Conservation (phyloP, 1,139 yeast genomes). For the Saccharomycopsis hybrid region DNA sequence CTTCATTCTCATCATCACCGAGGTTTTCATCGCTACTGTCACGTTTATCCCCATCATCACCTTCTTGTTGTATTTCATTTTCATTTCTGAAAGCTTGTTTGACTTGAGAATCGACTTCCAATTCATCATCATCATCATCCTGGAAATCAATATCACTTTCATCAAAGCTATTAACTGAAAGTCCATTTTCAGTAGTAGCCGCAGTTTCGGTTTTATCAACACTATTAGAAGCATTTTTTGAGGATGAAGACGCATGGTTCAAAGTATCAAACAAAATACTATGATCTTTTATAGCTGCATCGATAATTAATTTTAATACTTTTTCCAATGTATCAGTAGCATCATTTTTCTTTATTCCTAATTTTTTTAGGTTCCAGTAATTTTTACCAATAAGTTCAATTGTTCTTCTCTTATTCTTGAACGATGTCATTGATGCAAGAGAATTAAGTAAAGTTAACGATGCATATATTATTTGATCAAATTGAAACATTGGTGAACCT, state of each 20-base stretch:
- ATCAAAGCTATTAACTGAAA: too few species aligned
- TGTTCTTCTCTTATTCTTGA: slow-evolving; percentile 33
- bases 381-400: slow-evolving; percentile 41
- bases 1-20: too few species aligned
- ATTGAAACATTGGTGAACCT: slow-evolving; percentile 45
- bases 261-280: slow-evolving; percentile 1
- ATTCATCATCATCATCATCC: neutral
- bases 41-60: too few species aligned
- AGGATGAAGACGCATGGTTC: too few species aligned
- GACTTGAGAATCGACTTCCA: slow-evolving; percentile 1
- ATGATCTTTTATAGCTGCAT: slow-evolving; percentile 23
- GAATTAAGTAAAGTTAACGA: slow-evolving; percentile 44
- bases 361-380: slow-evolving; percentile 49
- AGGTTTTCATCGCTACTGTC: too few species aligned
- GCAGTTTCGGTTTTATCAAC: too few species aligned
- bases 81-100: too few species aligned
- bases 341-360: slow-evolving; percentile 47
- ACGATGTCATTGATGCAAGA: slow-evolving; percentile 31
- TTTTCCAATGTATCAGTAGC: slow-evolving; percentile 50
- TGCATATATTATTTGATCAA: slow-evolving; percentile 45
- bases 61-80: too few species aligned
- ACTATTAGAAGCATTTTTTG: too few species aligned
- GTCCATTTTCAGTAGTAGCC: too few species aligned
- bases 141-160: neutral
- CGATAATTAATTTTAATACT: slow-evolving; percentile 43